Conservation (phyloP, 2,329 filamentous ascomycete species). For the Nothopassalora personata region DNA sequence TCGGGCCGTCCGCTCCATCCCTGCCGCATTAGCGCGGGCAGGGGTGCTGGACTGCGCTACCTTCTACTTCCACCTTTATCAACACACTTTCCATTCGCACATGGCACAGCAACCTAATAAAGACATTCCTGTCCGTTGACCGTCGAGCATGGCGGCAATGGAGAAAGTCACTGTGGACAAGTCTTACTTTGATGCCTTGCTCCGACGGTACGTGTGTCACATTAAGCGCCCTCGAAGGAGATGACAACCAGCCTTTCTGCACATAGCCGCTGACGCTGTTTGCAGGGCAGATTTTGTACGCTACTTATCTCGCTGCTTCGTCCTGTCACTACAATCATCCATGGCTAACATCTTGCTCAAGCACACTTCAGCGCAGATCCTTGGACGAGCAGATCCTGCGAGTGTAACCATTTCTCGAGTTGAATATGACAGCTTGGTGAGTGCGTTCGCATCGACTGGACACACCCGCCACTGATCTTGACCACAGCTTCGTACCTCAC, state of each 20-base stretch:
- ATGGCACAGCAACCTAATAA: neutral
- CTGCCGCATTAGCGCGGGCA: neutral
- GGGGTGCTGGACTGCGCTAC: neutral
- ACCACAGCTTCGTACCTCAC: constrained; percentile 37
- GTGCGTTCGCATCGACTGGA: constrained; percentile 15
- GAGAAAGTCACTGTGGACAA: constrained; percentile 53
- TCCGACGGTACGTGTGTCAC: constrained; percentile 52
- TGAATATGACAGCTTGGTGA: constrained; percentile 58
- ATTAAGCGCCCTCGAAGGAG: neutral
- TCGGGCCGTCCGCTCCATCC: neutral
- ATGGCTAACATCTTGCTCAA: constrained; percentile 17
- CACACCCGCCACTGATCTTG: neutral
- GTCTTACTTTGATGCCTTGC: constrained; percentile 56
- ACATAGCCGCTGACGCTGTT: constrained; percentile 14
- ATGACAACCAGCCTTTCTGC: constrained; percentile 6
- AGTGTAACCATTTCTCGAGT: constrained; percentile 52
- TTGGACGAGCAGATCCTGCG: constrained; percentile 19
- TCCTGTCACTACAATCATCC: neutral
- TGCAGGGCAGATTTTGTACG: constrained; percentile 30
- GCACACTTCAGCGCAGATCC: constrained; percentile 23
- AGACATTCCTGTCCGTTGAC: neutral
- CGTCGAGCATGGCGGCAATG: constrained; percentile 6
- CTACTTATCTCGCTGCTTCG: neutral
- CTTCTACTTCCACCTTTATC: neutral
- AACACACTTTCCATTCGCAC: neutral